Base-by-base conservation (phyloP, 148 eudicot genomes). In the Amaranthus hypochondriacus region DNA sequence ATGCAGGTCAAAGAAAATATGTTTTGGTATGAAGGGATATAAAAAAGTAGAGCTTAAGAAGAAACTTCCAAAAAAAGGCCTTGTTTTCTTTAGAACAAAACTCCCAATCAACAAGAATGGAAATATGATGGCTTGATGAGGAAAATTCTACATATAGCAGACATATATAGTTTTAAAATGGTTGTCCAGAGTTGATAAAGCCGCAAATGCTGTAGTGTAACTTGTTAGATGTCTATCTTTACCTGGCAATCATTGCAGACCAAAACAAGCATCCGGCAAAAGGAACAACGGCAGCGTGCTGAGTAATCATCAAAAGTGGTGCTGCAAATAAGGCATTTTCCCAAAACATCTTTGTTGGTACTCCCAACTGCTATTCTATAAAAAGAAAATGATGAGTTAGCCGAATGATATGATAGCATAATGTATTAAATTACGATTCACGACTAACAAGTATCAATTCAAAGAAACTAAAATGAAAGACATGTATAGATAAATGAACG, bases 251-350 rank as follows among this genome's bases (percentile, higher is more conserved):
- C 76, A 60, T 87, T 75, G 79, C 98, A 94, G 75, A 94, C 83
- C 78, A 94, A 85, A 73, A 94, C 97, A 77, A 94, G 98, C 98
- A 94, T 94, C 72, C 98, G 88, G 76, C 98, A 94, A 84, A 82
- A 83, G 58, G 70, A 78, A 83, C 98, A 94, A 76, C 98, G 90
- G 75, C 80, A 83, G 57, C 98, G 88, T 65, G 96, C 83, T 60
- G 96, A 86, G 68, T 94, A 94, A 78, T 94, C 98, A 79, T 94
- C 98, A 87, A 77, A 94, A 61, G 85, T 70, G 75, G 77, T 66
- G 72, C 82, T 64, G 77, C 98, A 94, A 7, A 85, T 78, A 64
- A 94, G 96, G 77, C 98, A 94, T 73, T 79, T 83, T 9, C 98
- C 97, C 78, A 91, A 21, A 42, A 87, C 70, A 65, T 76, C 71